Percentiles rank a stretch among this genome's conserved stretches.
Conservation (phyloP, 768 basidiomycete species). For the Clitopilus hobsonii region DNA sequence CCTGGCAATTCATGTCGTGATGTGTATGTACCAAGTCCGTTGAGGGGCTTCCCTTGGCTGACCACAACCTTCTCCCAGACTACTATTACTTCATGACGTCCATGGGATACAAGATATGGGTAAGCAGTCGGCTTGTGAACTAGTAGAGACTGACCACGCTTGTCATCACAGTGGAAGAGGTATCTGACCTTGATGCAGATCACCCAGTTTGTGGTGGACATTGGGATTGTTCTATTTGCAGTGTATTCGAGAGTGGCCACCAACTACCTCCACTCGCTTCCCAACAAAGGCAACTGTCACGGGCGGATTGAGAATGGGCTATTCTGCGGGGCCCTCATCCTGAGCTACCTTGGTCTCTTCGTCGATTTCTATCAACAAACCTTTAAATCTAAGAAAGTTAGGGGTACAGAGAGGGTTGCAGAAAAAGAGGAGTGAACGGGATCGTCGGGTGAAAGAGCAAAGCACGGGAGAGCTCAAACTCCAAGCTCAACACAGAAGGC, state of each 20-base stretch:
- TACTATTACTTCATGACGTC: slow-evolving; percentile 99
- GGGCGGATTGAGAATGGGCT: not conserved
- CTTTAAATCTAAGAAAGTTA: not conserved
- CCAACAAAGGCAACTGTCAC: not conserved
- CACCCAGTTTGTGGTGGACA: slow-evolving; percentile 89
- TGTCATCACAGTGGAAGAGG: slow-evolving; percentile 77
- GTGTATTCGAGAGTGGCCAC: slow-evolving; percentile 19
- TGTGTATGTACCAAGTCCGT: slow-evolving; percentile 65
- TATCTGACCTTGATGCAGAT: slow-evolving; percentile 98
- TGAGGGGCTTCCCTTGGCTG: not conserved
- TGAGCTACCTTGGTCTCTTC: not conserved
- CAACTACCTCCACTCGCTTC: not conserved
- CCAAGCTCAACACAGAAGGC: too few relatives aligned
- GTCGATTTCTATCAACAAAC: not conserved
- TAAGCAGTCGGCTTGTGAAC: too few relatives aligned
- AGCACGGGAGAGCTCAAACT: too few relatives aligned
- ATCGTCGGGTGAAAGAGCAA: too few relatives aligned
- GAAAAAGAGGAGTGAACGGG: too few relatives aligned
- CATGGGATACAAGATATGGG: slow-evolving; percentile 93
- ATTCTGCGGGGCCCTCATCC: not conserved
- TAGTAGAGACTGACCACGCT: too few relatives aligned
- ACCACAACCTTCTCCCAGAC: slow-evolving; percentile 42
- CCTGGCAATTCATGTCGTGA: slow-evolving; percentile 90
- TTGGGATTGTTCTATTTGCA: slow-evolving; percentile 89
- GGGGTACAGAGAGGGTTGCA: too few relatives aligned